Percentiles rank a stretch among this genome's conserved stretches.
phyloP scores from a whole-genome alignment of 2,329 filamentous ascomycete species.

The Fusarium sp. region DNA sequence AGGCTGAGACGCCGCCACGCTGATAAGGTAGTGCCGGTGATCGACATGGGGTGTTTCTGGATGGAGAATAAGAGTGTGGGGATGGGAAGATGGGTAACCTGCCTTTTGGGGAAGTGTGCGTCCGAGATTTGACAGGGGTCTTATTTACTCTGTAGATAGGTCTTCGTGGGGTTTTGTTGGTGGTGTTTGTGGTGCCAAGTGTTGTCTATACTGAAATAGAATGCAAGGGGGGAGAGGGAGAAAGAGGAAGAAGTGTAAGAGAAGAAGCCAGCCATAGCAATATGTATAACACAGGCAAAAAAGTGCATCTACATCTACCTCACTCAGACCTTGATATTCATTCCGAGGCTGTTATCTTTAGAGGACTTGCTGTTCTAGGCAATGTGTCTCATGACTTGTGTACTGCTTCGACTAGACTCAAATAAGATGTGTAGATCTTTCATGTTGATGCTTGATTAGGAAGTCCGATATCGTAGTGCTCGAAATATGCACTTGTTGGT shows the following conservation, averaged over 20 bases:
- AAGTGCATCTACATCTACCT: not conserved
- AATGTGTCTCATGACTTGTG: conserved; percentile 20
- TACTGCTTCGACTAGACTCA: not conserved
- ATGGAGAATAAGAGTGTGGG: conserved; percentile 12
- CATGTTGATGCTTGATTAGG: conserved; percentile 4
- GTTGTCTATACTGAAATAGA: not conserved
- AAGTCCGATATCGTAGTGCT: conserved; percentile 5
- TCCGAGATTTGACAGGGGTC: conserved; percentile 10
- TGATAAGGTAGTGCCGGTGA: conserved; percentile 25
- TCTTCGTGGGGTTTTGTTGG: not conserved
- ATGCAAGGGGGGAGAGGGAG: not conserved
- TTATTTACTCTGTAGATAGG: not conserved
- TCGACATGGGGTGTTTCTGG: conserved; percentile 7
- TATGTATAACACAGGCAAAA: not conserved
- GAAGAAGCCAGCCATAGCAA: not conserved
- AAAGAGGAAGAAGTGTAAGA: not conserved
- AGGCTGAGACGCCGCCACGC: conserved; percentile 23
- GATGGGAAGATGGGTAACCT: conserved; percentile 18
- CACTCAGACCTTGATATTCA: not conserved
- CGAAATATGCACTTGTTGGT: not conserved
- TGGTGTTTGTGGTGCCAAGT: not conserved
- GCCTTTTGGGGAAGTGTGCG: conserved; percentile 27
- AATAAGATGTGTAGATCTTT: not conserved
- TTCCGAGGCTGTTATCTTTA: not conserved
- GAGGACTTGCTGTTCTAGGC: conserved; percentile 1